These are phyloP conservation scores for Pseudogymnoascus sp. DNA, from an alignment of 2,329 filamentous ascomycete genomes.

Conservation along the genomic window DNA sequence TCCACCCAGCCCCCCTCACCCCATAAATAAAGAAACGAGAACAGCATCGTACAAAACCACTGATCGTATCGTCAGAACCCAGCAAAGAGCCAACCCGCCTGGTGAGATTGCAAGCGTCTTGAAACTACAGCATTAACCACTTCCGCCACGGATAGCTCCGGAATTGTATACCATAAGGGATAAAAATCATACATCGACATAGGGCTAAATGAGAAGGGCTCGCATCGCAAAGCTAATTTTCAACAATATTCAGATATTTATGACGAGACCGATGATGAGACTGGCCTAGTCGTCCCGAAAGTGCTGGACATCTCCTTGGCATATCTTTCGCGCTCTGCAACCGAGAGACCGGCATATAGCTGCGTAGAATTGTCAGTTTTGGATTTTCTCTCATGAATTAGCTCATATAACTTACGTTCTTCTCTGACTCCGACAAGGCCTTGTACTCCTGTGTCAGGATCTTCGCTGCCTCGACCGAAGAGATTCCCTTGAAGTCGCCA, in stretches of 20 bases:
- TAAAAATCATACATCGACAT: slow-evolving; percentile 3
- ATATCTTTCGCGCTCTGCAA: slow-evolving; percentile 1
- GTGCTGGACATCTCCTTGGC: background rate
- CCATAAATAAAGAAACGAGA: background rate
- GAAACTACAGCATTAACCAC: background rate
- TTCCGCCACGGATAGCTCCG: background rate
- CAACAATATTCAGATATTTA: slow-evolving; percentile 4
- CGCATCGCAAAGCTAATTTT: slow-evolving; percentile 2
- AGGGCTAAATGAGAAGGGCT: background rate
- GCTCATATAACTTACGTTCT: slow-evolving; percentile 32
- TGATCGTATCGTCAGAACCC: background rate
- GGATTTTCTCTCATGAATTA: background rate
- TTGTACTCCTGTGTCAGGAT: slow-evolving; percentile 42
- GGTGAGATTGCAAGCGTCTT: background rate
- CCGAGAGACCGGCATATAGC: background rate
- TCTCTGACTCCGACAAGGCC: slow-evolving; percentile 37
- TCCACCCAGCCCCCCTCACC: background rate
- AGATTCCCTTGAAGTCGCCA: slow-evolving; percentile 45
- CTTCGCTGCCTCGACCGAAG: slow-evolving; percentile 31
- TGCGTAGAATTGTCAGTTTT: background rate
- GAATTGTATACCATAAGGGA: slow-evolving; percentile 7
- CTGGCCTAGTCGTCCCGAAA: background rate
- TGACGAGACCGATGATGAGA: background rate
- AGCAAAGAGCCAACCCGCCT: background rate
- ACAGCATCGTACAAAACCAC: slow-evolving; percentile 1